These are phyloP conservation scores for Crithidia fasciculata DNA, from an alignment of 208 protist species.

Conservation along the genomic window DNA sequence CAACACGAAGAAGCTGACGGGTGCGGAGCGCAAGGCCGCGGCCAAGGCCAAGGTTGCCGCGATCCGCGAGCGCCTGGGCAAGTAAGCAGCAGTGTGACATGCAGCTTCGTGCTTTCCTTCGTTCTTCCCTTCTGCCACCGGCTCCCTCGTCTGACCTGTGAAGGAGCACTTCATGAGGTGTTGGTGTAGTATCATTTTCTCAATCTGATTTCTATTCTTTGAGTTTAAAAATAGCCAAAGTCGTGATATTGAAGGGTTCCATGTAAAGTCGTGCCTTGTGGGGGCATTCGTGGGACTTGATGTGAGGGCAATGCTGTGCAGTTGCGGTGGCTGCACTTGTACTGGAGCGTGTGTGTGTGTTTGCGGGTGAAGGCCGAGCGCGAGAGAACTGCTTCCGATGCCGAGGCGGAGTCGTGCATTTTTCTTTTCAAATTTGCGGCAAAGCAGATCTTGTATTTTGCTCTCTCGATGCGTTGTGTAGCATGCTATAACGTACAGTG, in stretches of 20 bases:
- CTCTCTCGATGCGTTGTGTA: no score
- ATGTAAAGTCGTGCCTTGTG: no score
- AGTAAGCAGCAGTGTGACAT: neutral
- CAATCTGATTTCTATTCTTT: constrained; percentile 3
- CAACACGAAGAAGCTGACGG: constrained; percentile 57
- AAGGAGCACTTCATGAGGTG: neutral
- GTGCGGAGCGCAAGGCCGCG: constrained; percentile 56
- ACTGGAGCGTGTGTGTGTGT: no score
- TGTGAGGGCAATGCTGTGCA: no score
- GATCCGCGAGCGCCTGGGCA: constrained; percentile 63
- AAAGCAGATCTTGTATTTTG: no score
- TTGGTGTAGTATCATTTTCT: neutral
- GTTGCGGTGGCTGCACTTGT: no score
- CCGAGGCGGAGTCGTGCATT: no score
- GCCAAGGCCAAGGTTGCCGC: constrained; percentile 74
- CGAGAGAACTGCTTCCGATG: no score
- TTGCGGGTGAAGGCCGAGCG: no score
- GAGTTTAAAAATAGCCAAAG: neutral
- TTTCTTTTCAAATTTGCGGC: no score
- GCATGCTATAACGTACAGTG: no score
- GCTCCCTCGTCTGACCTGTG: neutral
- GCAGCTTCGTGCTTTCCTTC: neutral
- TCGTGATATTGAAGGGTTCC: no score
- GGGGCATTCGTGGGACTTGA: neutral
- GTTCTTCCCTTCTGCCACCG: neutral